These are phyloP conservation scores for Zygnema circumcarinatum DNA, from an alignment of 139 green algal species.

Conservation along the genomic window DNA sequence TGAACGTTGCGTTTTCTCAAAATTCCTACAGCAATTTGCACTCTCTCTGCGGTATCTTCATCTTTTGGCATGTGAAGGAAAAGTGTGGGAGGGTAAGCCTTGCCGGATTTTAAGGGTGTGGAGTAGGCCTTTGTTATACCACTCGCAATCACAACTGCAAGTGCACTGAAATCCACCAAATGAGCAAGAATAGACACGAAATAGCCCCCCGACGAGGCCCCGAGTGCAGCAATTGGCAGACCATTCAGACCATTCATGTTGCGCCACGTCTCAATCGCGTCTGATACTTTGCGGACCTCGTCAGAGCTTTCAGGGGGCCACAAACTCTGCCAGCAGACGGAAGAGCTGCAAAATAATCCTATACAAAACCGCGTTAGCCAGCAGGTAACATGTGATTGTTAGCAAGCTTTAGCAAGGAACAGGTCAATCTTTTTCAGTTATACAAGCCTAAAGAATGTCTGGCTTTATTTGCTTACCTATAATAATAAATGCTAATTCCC, in stretches of 20 bases:
- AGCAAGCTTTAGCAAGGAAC: no score
- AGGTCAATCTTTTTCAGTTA: background rate
- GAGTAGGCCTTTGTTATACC: conserved; percentile 9
- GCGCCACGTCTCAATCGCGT: conserved; percentile 13
- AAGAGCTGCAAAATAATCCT: background rate
- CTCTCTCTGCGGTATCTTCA: background rate
- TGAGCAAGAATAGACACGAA: conserved; percentile 45
- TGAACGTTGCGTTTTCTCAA: background rate
- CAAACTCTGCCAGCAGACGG: conserved; percentile 20
- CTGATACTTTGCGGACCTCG: background rate
- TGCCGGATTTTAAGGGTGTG: conserved; percentile 5
- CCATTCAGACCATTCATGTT: background rate
- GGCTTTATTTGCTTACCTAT: background rate
- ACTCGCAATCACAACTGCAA: conserved; percentile 26
- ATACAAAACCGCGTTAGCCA: background rate
- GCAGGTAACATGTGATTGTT: no score
- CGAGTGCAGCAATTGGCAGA: conserved; percentile 24
- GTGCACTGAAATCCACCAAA: background rate
- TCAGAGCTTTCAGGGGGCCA: background rate
- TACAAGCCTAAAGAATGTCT: background rate
- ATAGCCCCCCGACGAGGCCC: conserved; percentile 41
- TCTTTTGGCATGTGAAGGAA: conserved; percentile 42
- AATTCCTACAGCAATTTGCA: background rate
- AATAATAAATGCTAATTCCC: background rate
- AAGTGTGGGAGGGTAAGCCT: conserved; percentile 27